phyloP scores from a whole-genome alignment of 495 filamentous ascomycete genomes.

The Umbilicaria muhlenbergii region DNA sequence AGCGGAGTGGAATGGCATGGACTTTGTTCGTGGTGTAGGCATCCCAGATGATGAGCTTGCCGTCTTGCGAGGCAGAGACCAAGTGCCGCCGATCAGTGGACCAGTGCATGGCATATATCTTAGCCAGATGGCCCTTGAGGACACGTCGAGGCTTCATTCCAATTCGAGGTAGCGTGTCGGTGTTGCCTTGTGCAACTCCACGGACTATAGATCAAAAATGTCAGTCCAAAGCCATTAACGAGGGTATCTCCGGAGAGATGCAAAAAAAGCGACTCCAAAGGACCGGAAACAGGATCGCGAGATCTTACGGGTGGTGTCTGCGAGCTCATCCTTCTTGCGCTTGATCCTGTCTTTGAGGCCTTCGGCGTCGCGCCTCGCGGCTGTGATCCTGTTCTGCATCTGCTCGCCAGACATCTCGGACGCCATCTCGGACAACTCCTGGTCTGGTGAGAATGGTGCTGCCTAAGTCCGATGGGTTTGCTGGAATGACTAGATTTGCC shows the following conservation, averaged over 20 bases:
- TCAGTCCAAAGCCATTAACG: conserved; percentile 12
- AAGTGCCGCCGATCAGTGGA: conserved; percentile 96
- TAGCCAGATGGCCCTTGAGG: conserved; percentile 92
- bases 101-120: conserved; percentile 99
- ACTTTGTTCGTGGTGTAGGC: conserved; percentile 99
- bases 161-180: conserved; percentile 78
- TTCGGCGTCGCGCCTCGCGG: conserved; percentile 94
- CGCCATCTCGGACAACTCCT: conserved; percentile 24
- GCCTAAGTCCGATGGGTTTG: too few species aligned
- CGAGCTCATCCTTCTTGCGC: conserved; percentile 98
- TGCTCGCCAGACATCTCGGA: conserved; percentile 55
- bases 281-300: background rate
- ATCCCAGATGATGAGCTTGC: conserved; percentile 99
- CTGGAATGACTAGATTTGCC: too few species aligned
- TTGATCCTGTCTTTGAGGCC: conserved; percentile 97
- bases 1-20: conserved; percentile 94
- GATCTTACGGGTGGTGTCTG: conserved; percentile 86
- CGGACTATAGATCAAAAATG: conserved; percentile 45
- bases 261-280: background rate
- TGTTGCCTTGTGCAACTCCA: conserved; percentile 73
- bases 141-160: conserved; percentile 94
- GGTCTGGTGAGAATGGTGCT: too few species aligned
- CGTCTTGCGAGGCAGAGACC: conserved; percentile 95
- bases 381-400: conserved; percentile 81
- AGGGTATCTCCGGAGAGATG: conserved; percentile 1